A percentile compares a stretch with the other conserved stretches of the same genome.
These are phyloP conservation scores for Spergularia marina DNA, from an alignment of 148 eudicot genomes.

Conservation along the genomic window DNA sequence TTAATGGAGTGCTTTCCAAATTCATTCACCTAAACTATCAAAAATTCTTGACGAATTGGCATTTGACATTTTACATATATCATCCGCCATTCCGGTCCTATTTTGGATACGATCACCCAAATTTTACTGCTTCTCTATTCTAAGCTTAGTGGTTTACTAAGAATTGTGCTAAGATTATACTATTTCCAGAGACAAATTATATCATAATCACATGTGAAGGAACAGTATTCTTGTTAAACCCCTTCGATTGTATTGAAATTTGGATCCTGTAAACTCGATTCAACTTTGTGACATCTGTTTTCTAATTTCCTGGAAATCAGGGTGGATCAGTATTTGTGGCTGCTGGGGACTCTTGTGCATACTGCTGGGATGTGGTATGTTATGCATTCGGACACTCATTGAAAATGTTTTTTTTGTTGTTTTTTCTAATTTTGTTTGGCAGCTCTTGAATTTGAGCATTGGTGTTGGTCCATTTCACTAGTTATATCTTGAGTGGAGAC, in stretches of 20 bases:
- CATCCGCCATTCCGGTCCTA: neutral
- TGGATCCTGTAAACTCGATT: neutral
- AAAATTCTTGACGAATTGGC: neutral
- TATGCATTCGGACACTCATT: neutral
- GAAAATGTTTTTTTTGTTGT: too few species aligned
- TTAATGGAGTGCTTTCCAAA: neutral
- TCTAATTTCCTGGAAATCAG: constrained; percentile 31
- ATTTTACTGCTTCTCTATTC: neutral
- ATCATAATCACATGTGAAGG: neutral
- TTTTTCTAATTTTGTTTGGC: neutral
- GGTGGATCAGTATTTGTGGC: constrained; percentile 74
- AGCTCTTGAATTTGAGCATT: neutral
- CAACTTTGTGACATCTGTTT: constrained; percentile 10
- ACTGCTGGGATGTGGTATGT: constrained; percentile 98
- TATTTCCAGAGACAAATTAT: neutral
- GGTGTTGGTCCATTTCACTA: neutral
- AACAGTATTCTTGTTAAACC: neutral
- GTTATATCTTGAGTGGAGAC: neutral
- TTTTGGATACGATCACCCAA: neutral
- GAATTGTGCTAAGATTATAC: neutral
- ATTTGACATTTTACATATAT: neutral
- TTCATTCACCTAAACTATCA: neutral
- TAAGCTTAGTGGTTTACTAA: neutral
- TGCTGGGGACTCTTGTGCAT: constrained; percentile 93
- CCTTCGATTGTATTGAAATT: neutral